Conservation (phyloP, 176 grass and related monocot species). For the Musa beccarii region DNA sequence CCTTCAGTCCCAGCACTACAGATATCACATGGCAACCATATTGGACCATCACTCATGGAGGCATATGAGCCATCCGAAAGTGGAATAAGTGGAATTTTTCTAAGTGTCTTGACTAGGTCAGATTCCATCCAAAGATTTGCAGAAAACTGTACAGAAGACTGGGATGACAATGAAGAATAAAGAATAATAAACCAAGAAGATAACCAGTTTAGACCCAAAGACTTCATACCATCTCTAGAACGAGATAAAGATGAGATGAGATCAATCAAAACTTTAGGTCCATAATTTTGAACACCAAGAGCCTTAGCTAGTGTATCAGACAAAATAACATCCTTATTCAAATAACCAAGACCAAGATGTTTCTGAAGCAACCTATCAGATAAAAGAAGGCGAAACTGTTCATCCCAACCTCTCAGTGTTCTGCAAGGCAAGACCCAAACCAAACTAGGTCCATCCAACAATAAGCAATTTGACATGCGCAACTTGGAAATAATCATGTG, state of each 20-base stretch:
- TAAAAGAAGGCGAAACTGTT: constrained; percentile 52
- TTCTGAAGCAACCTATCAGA: constrained; percentile 68
- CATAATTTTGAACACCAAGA: constrained; percentile 69
- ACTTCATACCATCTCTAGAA: constrained; percentile 45
- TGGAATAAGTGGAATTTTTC: constrained; percentile 71
- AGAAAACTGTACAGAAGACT: constrained; percentile 41
- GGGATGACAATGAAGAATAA: constrained; percentile 36
- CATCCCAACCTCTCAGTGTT: constrained; percentile 65
- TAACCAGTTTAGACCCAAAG: constrained; percentile 73
- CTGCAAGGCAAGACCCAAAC: constrained; percentile 72
- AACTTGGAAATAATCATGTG: constrained; percentile 87
- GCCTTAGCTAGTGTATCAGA: constrained; percentile 74
- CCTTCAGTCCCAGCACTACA: constrained; percentile 38
- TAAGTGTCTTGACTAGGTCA: constrained; percentile 51
- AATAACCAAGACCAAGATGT: constrained; percentile 77
- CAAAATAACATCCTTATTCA: constrained; percentile 64
- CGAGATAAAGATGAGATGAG: constrained; percentile 61
- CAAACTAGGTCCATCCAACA: constrained; percentile 62
- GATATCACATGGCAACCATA: constrained; percentile 82
- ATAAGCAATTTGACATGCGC: constrained; percentile 58
- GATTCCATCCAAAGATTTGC: constrained; percentile 35
- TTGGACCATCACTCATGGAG: constrained; percentile 65
- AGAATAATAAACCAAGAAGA: constrained; percentile 76
- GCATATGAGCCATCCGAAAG: constrained; percentile 83
- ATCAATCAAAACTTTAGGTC: constrained; percentile 67